Percentiles rank a stretch among this genome's conserved stretches.
Evolutionary conservation across 2,329 filamentous ascomycete species (phyloP).

Genomic region (Talaromyces sp.): DNA sequence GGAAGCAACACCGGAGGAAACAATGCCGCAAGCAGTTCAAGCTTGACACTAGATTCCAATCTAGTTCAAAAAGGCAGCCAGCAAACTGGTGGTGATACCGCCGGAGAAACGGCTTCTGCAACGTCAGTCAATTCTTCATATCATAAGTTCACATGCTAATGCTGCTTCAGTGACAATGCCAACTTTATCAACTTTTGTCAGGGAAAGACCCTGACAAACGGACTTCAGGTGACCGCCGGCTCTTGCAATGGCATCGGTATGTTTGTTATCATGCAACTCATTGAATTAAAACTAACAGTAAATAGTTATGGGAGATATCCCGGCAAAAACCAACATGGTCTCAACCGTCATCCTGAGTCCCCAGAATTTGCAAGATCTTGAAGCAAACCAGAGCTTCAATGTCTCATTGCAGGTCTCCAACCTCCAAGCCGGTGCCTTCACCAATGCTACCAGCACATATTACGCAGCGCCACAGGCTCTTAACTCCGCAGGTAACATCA

Average conservation of each 20-base stretch:
- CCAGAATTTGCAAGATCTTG: constrained; percentile 39
- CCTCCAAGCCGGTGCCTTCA: constrained; percentile 53
- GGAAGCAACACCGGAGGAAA: constrained; percentile 22
- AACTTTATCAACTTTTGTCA: constrained; percentile 62
- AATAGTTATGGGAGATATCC: constrained; percentile 56
- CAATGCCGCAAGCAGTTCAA: neutral
- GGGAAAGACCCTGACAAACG: constrained; percentile 55
- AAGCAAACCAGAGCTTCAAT: constrained; percentile 43
- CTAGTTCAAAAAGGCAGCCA: constrained; percentile 39
- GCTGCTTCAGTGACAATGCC: constrained; percentile 40
- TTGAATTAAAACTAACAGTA: constrained; percentile 12
- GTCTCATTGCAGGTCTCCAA: constrained; percentile 49
- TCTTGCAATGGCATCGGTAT: constrained; percentile 56
- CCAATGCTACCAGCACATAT: constrained; percentile 54
- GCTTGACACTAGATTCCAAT: constrained; percentile 32
- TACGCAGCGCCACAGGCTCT: constrained; percentile 55
- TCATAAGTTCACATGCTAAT: constrained; percentile 3
- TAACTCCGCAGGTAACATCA: constrained; percentile 34
- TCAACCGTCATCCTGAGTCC: constrained; percentile 53
- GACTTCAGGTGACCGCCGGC: constrained; percentile 47
- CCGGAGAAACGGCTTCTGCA: constrained; percentile 43
- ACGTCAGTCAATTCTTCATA: constrained; percentile 36
- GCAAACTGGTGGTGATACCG: constrained; percentile 24
- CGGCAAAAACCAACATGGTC: constrained; percentile 51
- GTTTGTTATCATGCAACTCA: constrained; percentile 9